These are phyloP conservation scores for Pichia rugopelliculosa DNA, from an alignment of 805 yeast species.

Conservation along the genomic window DNA sequence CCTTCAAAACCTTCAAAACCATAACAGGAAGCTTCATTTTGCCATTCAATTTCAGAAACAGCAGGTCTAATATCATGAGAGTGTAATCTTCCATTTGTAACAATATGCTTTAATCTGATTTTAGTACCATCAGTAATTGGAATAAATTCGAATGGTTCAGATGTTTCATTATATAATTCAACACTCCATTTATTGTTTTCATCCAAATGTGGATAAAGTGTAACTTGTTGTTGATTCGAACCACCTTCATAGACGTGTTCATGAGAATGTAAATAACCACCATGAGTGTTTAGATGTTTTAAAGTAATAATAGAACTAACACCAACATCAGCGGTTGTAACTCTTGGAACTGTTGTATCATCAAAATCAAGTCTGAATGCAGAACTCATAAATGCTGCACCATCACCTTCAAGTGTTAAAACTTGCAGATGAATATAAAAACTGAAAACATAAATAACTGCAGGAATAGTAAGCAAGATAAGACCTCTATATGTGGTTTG, in stretches of 20 bases:
- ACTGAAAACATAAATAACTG: conserved; percentile 44
- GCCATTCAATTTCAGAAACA: conserved; percentile 73
- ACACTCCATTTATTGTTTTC: conserved; percentile 64
- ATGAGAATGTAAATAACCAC: conserved; percentile 84
- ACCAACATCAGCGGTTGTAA: conserved; percentile 62
- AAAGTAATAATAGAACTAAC: conserved; percentile 59
- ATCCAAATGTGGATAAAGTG: conserved; percentile 74
- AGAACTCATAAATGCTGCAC: conserved; percentile 62
- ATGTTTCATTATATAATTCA: conserved; percentile 57
- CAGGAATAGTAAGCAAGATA: conserved; percentile 52
- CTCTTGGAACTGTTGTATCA: conserved; percentile 53
- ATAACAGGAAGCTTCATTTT: conserved; percentile 71
- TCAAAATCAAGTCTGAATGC: conserved; percentile 60
- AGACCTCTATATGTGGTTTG: conserved; percentile 47
- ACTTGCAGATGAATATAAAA: conserved; percentile 59
- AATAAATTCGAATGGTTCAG: conserved; percentile 49
- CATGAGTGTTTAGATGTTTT: conserved; percentile 63
- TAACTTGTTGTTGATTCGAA: conserved; percentile 77
- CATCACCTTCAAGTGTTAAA: conserved; percentile 58
- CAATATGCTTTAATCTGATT: conserved; percentile 56
- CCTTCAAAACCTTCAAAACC: conserved; percentile 74
- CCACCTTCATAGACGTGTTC: conserved; percentile 64
- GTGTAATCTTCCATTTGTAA: conserved; percentile 62
- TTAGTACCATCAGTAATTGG: conserved; percentile 63
- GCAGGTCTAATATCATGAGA: conserved; percentile 81